Evolutionary conservation across 371 early-diverging fungal genomes (phyloP).

Genomic region (Lichtheimia hyalospora): DNA sequence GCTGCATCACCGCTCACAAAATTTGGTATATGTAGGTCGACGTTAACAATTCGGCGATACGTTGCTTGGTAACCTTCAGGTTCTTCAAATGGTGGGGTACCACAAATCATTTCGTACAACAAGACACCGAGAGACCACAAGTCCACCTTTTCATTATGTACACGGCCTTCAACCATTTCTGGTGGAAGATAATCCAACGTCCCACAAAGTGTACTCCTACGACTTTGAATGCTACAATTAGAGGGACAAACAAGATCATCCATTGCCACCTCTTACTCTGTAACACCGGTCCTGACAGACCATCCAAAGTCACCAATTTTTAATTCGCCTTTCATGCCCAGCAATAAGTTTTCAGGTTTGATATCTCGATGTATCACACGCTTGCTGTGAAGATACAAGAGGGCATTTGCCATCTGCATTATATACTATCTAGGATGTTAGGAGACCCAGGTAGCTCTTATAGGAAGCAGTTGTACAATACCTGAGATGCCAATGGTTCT

Average conservation of each 20-base stretch:
- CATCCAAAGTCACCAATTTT: slow-evolving; percentile 57
- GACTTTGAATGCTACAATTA: slow-evolving; percentile 19
- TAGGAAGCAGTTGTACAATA: slow-evolving; percentile 16
- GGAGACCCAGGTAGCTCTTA: neutral
- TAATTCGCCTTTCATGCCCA: slow-evolving; percentile 53
- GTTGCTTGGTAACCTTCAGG: slow-evolving; percentile 56
- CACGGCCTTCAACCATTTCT: slow-evolving; percentile 80
- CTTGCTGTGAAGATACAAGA: slow-evolving; percentile 90
- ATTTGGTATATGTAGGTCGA: slow-evolving; percentile 84
- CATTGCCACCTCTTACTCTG: slow-evolving; percentile 24
- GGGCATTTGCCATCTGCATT: slow-evolving; percentile 72
- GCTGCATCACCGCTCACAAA: slow-evolving; percentile 82
- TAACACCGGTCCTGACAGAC: slow-evolving; percentile 37
- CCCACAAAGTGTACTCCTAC: slow-evolving; percentile 93
- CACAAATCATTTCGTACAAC: slow-evolving; percentile 94
- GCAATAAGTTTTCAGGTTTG: slow-evolving; percentile 95
- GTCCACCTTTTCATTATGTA: slow-evolving; percentile 80
- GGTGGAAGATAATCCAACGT: slow-evolving; percentile 98
- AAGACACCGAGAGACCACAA: slow-evolving; percentile 88
- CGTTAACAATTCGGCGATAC: slow-evolving; percentile 81
- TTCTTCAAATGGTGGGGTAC: slow-evolving; percentile 97
- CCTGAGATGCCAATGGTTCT: slow-evolving; percentile 78
- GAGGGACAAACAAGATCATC: neutral
- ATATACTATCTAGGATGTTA: slow-evolving; percentile 66
- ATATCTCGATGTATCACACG: slow-evolving; percentile 97